Conservation (phyloP, 176 grass and related monocot species). For the Carex scoparia region DNA sequence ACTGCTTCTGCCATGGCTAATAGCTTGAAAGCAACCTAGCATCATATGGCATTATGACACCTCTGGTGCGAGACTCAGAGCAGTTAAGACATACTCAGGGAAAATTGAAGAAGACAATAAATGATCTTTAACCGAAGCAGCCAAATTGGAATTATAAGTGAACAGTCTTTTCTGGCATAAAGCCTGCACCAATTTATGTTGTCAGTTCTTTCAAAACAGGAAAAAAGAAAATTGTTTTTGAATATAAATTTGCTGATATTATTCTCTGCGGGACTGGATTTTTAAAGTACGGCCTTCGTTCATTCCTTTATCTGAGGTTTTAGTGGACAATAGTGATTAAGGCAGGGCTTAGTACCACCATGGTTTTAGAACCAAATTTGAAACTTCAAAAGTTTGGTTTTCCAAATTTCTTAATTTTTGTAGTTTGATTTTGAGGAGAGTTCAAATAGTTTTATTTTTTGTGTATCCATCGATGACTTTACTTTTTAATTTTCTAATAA, state of each 20-base stretch:
- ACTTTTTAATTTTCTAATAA: too few relatives aligned
- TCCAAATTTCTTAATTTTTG: too few relatives aligned
- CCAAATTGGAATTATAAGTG: not conserved
- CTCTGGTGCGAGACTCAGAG: not conserved
- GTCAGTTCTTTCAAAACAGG: not conserved
- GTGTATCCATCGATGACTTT: too few relatives aligned
- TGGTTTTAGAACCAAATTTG: too few relatives aligned
- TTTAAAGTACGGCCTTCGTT: not conserved
- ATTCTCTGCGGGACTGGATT: not conserved
- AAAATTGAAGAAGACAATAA: not conserved
- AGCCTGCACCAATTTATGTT: not conserved
- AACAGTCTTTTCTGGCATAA: not conserved
- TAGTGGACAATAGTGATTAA: not conserved
- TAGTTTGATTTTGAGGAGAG: too few relatives aligned
- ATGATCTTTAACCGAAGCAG: not conserved
- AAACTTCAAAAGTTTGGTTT: too few relatives aligned
- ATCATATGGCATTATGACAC: not conserved
- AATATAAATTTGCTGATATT: too few relatives aligned
- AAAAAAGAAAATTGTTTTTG: not conserved
- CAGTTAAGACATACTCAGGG: not conserved
- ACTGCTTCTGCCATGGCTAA: not conserved
- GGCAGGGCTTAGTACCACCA: too few relatives aligned
- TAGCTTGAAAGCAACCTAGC: not conserved
- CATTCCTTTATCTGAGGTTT: not conserved
- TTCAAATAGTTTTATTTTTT: too few relatives aligned